A percentile compares a stretch with the other conserved stretches of the same genome.
These are phyloP conservation scores for Penicillium ochrochloron DNA, from an alignment of 495 filamentous ascomycete genomes.

Conservation along the genomic window DNA sequence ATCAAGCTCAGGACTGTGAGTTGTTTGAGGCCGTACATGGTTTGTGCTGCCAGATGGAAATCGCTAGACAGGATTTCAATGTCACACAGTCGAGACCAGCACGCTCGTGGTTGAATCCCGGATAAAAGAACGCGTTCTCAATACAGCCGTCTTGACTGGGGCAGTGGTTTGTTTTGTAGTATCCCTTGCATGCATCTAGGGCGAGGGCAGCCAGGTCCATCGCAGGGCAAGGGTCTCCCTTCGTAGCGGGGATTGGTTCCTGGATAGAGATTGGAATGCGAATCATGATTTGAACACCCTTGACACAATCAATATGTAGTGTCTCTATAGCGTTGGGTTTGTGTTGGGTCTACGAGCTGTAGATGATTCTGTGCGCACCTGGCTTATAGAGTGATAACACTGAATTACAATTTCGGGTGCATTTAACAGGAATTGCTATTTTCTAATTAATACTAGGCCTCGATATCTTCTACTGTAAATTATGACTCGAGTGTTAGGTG, in stretches of 20 bases:
- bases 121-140: background rate
- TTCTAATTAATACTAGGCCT: too few relatives aligned
- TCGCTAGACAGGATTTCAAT: background rate
- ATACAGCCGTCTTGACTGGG: background rate
- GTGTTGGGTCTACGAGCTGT: background rate
- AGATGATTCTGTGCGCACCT: background rate
- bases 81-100: background rate
- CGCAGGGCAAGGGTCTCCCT: slow-evolving; percentile 12
- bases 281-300: background rate
- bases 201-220: slow-evolving; percentile 2
- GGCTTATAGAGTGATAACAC: too few relatives aligned
- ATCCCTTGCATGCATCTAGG: slow-evolving; percentile 21
- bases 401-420: too few relatives aligned
- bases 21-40: slow-evolving; percentile 34
- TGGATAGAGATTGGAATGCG: slow-evolving; percentile 10
- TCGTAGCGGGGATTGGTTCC: slow-evolving; percentile 7
- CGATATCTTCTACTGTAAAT: too few relatives aligned
- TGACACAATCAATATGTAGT: background rate
- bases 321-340: background rate
- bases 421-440: too few relatives aligned
- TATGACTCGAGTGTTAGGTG: too few relatives aligned
- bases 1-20: slow-evolving; percentile 31
- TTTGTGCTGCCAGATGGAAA: slow-evolving; percentile 9
- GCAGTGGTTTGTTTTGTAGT: slow-evolving; percentile 9
- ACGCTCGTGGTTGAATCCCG: background rate